phyloP scores from a whole-genome alignment of 495 filamentous ascomycete species.

The Pyrenula aspistea region DNA sequence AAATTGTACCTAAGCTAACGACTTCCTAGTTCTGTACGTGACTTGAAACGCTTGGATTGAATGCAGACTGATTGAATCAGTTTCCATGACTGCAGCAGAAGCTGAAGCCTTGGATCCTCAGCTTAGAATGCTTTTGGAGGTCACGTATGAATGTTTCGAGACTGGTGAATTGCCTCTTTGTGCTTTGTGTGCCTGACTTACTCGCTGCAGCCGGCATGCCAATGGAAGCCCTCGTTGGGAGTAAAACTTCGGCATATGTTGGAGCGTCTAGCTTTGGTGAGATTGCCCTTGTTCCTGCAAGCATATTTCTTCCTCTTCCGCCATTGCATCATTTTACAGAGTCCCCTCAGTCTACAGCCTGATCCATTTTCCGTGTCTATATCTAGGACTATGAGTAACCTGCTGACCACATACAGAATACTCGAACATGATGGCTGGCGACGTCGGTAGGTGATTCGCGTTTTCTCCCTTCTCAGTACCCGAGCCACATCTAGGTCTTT shows the following conservation, averaged over 20 bases:
- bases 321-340: not conserved
- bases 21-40: not conserved
- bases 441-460: not conserved
- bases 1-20: too few relatives aligned
- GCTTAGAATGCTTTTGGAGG: slow-evolving; percentile 14
- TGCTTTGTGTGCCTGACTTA: not conserved
- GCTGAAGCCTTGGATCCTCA: slow-evolving; percentile 25
- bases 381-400: too few relatives aligned
- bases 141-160: slow-evolving; percentile 17
- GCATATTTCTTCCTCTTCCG: too few relatives aligned
- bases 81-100: slow-evolving; percentile 27
- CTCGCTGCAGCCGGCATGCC: slow-evolving; percentile 19
- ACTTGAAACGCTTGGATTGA: too few relatives aligned
- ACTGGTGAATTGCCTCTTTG: slow-evolving; percentile 6
- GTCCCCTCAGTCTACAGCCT: too few relatives aligned
- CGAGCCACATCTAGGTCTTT: too few relatives aligned
- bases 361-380: too few relatives aligned
- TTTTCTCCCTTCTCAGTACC: too few relatives aligned
- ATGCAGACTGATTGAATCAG: not conserved
- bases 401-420: not conserved
- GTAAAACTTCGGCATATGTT: slow-evolving; percentile 18
- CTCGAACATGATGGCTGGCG: not conserved
- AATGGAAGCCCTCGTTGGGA: slow-evolving; percentile 12
- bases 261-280: not conserved
- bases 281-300: too few relatives aligned